Base-by-base conservation (phyloP, 23 red algal species). In the Gracilaria domingensis region DNA sequence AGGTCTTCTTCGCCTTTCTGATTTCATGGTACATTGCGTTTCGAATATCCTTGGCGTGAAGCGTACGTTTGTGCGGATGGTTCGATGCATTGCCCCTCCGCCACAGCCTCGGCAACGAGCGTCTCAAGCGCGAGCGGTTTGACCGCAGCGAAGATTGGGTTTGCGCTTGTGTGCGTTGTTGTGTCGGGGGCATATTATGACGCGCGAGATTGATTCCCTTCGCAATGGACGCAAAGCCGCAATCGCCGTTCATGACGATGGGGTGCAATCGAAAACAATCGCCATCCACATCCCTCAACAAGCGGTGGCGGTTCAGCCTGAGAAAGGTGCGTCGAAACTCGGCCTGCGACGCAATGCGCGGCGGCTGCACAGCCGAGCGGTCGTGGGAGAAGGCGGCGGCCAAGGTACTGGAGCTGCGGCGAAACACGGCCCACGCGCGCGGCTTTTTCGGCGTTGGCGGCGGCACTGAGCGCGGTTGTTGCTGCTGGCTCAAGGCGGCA, bases 211-310 rank as follows among this genome's bases (percentile, higher is more conserved):
- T 91, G 28, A 91, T 81, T 51, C 87, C 87, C 44, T 81, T 80
- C 18, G 87, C 87, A 40, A 91, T 81, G 25, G 87, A 67, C 2
- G 72, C 87, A 66, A 91, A 91, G 24, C 87, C 87, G 49, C 87
- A 91, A 53, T 91, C 87, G 57, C 87, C 87, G 74, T 91, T 91
- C 87, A 91, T 91, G 20, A 81, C 45, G 39, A 81, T 82, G n/a
- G 87, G 87, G 16, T 73, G 65, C 28, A 91, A 48, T 8, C 73
- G 75, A 70, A 91, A 91, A 42, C 73, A 65, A n/a, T 80, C 20
- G 55, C 87, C 87, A 39, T 80, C 87, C 24, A 59, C 65, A 50
- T 81, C 76, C 25, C 60, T 54, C 17, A 91, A 26, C 40, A 91
- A 28, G 58, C 87, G 87, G 30, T 88, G 58, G 4, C 70, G 65